Evolutionary conservation across 2,329 filamentous ascomycete genomes (phyloP).

Genomic region (Pseudodiploospora longispora): DNA sequence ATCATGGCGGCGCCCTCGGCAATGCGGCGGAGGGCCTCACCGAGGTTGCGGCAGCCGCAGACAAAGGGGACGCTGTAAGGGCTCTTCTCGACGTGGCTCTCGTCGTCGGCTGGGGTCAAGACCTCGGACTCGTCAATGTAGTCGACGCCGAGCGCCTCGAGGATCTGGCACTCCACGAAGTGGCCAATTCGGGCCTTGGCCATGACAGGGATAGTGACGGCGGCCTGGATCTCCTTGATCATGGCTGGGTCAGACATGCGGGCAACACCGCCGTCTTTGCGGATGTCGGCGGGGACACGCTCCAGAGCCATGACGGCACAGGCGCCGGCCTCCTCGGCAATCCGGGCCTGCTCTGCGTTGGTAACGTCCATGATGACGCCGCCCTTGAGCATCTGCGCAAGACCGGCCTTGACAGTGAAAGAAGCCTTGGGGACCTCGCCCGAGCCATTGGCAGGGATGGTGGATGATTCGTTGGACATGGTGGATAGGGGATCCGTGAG

Average conservation of each 20-base stretch:
- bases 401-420: constrained; percentile 88
- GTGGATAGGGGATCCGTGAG: constrained; percentile 2
- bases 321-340: constrained; percentile 94
- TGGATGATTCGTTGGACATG: constrained; percentile 27
- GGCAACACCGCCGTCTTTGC: constrained; percentile 82
- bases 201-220: constrained; percentile 98
- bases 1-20: constrained; percentile 97
- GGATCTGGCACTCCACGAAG: constrained; percentile 97
- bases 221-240: constrained; percentile 91
- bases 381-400: constrained; percentile 97
- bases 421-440: constrained; percentile 37
- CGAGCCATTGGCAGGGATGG: constrained; percentile 17
- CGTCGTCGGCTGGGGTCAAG: constrained; percentile 84
- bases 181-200: constrained; percentile 97
- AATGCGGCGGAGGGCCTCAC: constrained; percentile 85
- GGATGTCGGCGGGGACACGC: constrained; percentile 93
- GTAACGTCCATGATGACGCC: constrained; percentile 99
- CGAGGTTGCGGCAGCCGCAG: constrained; percentile 89
- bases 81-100: constrained; percentile 86
- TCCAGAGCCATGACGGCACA: constrained; percentile 98
- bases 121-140: constrained; percentile 99
- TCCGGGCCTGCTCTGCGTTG: constrained; percentile 85
- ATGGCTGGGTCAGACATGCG: constrained; percentile 93
- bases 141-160: constrained; percentile 89
- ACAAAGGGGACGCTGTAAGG: constrained; percentile 82